phyloP scores from a whole-genome alignment of 495 filamentous ascomycete genomes.

The Elaphomyces granulatus region DNA sequence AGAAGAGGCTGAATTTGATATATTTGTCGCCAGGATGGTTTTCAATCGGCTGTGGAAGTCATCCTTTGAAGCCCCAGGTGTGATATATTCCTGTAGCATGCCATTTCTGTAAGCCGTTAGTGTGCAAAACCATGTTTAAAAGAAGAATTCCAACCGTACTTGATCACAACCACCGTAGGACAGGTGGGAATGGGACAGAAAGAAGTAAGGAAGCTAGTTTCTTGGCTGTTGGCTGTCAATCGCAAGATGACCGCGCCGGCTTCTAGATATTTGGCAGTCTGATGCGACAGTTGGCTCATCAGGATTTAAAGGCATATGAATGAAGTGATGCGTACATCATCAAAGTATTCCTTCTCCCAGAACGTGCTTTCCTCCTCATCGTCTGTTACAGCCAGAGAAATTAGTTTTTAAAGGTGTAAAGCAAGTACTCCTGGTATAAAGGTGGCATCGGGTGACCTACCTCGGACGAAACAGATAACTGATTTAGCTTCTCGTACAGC shows the following conservation, averaged over 20 bases:
- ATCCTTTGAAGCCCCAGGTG: slow-evolving; percentile 40
- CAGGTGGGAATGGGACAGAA: slow-evolving; percentile 61
- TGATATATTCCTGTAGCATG: slow-evolving; percentile 50
- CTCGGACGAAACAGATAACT: slow-evolving; percentile 56
- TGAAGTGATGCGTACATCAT: no score
- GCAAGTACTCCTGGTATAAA: no score
- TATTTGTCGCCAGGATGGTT: slow-evolving; percentile 2
- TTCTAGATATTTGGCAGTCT: slow-evolving; percentile 24
- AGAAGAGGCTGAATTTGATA: slow-evolving; percentile 3
- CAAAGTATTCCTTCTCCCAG: slow-evolving; percentile 69
- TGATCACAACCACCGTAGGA: slow-evolving; percentile 65
- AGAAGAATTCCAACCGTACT: slow-evolving; percentile 31
- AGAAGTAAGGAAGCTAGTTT: slow-evolving; percentile 65
- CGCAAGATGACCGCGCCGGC: slow-evolving; percentile 50
- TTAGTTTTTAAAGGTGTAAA: slow-evolving; percentile 5
- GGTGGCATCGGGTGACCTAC: slow-evolving; percentile 34
- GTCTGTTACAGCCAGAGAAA: slow-evolving; percentile 34
- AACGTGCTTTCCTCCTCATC: slow-evolving; percentile 43
- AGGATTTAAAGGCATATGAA: no score
- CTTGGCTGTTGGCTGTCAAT: slow-evolving; percentile 53
- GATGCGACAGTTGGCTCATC: neutral
- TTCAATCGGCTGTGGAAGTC: slow-evolving; percentile 39
- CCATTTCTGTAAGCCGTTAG: slow-evolving; percentile 32
- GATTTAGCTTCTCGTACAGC: slow-evolving; percentile 53
- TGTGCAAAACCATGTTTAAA: slow-evolving; percentile 1